Evolutionary conservation across 2,329 filamentous ascomycete genomes (phyloP), one percentile per base, ranked within the genome.

Genomic region (Furcasterigmium sp.): DNA sequence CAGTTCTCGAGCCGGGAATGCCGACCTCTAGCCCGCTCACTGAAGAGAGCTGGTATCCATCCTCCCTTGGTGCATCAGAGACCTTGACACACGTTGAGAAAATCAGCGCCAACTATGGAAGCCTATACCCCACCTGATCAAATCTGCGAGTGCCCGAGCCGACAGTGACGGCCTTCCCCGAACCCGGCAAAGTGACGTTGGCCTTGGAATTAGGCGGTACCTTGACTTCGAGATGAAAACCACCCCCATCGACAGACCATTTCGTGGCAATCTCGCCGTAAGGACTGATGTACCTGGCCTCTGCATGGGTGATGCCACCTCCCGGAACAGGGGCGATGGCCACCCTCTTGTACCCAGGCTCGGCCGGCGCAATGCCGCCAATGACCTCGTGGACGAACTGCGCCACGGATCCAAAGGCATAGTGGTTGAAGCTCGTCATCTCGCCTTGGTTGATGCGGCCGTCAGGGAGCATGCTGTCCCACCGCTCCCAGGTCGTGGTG

Each of bases 361-460:
- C 59, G 2, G 56, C 55, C 1, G 65, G 63, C 0, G 58, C 57
- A 0, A 73, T 51, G 0, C 69, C 70, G 2, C 66, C 70, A 10
- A 73, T 57, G 4, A 58, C 60, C 30, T 61, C 56, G 44, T 73
- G 68, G 20, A 74, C 62, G 68, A 69, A 75, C 45, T 70, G 61
- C 2, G 64, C 68, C 1, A 75, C 68, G 0, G 68, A 66, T 0
- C 71, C 70, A n/a, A 73, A 65, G 0, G 72, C 64, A 42, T 75
- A 75, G 47, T 75, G 70, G 25, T 75, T 73, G 46, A 72, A 72
- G 15, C 68, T 73, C 0, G 69, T 72, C 72, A 75, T 75, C 25
- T 58, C 51, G 1, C 70, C 66, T 0, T 65, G 58, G 42, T 75
- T 75, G 14, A 74, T 50, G 0, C 48, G 58, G 0, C 70, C 70